Conservation (phyloP, 805 yeast genomes). For the Starmerella geochares region DNA sequence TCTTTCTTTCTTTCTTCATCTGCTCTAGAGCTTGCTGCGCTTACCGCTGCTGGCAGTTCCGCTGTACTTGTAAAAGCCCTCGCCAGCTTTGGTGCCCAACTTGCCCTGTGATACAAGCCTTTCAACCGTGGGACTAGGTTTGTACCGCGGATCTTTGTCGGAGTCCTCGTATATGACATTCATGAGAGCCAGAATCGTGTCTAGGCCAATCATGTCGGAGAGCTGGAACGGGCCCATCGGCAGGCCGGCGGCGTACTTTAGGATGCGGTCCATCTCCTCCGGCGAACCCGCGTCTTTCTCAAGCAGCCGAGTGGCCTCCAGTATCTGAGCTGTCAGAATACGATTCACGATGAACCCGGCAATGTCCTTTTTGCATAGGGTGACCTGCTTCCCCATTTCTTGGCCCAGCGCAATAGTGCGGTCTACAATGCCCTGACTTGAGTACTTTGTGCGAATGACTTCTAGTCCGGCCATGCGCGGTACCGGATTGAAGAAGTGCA, state of each 20-base stretch:
- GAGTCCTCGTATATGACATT: slow-evolving; percentile 34
- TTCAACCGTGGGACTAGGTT: slow-evolving; percentile 33
- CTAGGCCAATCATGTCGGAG: slow-evolving; percentile 38
- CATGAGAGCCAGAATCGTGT: slow-evolving; percentile 36
- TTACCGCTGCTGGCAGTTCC: background rate
- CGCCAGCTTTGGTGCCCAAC: slow-evolving; percentile 35
- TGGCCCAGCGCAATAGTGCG: slow-evolving; percentile 30
- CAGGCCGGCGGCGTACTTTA: slow-evolving; percentile 38
- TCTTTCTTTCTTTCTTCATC: background rate
- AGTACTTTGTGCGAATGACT: slow-evolving; percentile 35
- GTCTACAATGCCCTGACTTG: slow-evolving; percentile 30
- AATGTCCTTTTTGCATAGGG: slow-evolving; percentile 29
- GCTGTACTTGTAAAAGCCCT: slow-evolving; percentile 31
- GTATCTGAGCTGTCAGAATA: slow-evolving; percentile 35
- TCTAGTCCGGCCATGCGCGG: slow-evolving; percentile 39
- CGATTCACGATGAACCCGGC: slow-evolving; percentile 39
- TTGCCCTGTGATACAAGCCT: slow-evolving; percentile 38
- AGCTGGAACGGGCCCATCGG: slow-evolving; percentile 39
- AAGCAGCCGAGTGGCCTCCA: slow-evolving; percentile 35
- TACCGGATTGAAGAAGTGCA: slow-evolving; percentile 40
- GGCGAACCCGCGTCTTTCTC: slow-evolving; percentile 35
- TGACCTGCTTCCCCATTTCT: slow-evolving; percentile 33
- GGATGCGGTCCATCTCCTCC: slow-evolving; percentile 37
- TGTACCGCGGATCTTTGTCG: slow-evolving; percentile 35
- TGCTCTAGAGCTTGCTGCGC: background rate